These are phyloP conservation scores for Sporothrix protearum DNA, from an alignment of 2,329 filamentous ascomycete species.

Conservation along the genomic window DNA sequence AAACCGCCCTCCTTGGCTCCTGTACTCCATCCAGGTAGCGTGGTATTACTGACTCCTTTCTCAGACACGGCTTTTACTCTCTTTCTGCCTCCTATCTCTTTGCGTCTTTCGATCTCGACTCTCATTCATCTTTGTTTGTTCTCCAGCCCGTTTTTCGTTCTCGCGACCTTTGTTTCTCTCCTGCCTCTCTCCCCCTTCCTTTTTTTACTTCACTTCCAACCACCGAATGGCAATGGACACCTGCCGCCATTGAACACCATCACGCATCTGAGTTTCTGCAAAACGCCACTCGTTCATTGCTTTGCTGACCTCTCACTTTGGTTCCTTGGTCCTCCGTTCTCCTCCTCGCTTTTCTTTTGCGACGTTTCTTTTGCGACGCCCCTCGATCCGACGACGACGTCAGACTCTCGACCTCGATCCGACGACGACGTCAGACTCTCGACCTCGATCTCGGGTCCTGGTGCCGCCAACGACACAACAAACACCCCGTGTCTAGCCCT, in stretches of 20 bases:
- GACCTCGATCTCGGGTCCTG: neutral
- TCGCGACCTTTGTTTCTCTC: neutral
- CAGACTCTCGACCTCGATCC: neutral
- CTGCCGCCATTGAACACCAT: constrained; percentile 9
- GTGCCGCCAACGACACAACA: neutral
- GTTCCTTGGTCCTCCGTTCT: neutral
- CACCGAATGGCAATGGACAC: constrained; percentile 16
- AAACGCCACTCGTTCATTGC: neutral
- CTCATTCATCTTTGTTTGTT: neutral
- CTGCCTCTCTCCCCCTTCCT: neutral
- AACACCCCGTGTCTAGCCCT: neutral
- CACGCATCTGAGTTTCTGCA: neutral
- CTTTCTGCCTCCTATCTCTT: neutral
- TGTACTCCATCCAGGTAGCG: neutral
- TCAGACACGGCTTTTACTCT: neutral
- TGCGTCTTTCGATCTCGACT: neutral
- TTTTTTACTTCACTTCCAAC: neutral
- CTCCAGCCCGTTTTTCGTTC: neutral
- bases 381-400: neutral
- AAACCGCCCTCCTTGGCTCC: neutral
- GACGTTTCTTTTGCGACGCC: neutral
- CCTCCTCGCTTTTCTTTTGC: neutral
- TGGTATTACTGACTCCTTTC: constrained; percentile 1
- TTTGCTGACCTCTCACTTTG: neutral
- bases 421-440: neutral